Conservation (phyloP, 2,329 filamentous ascomycete species). For the Corniculantispora saksenae region DNA sequence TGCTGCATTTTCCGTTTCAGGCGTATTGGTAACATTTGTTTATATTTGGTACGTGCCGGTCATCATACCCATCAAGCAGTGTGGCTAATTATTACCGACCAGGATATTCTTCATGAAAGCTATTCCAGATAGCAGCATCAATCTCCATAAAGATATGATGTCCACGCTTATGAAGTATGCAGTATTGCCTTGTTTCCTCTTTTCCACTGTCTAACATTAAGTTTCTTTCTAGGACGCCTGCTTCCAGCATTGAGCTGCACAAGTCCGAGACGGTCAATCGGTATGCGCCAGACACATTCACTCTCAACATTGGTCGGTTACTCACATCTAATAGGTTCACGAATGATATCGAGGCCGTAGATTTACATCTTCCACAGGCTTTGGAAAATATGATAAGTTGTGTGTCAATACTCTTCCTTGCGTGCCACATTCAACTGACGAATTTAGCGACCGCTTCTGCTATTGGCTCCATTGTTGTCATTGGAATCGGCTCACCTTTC, state of each 20-base stretch:
- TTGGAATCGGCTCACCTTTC: slow-evolving; percentile 7
- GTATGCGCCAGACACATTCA: not conserved
- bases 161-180: not conserved
- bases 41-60: not conserved
- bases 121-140: slow-evolving; percentile 1
- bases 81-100: not conserved
- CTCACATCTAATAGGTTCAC: not conserved
- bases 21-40: not conserved
- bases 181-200: not conserved
- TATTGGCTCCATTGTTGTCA: slow-evolving; percentile 6
- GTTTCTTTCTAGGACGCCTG: not conserved
- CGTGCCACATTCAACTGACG: too few species aligned
- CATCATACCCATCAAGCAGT: not conserved
- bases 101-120: slow-evolving; percentile 7
- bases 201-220: not conserved
- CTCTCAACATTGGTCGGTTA: not conserved
- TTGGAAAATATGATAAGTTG: not conserved
- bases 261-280: slow-evolving; percentile 5
- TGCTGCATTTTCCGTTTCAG: not conserved
- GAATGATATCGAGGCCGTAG: slow-evolving; percentile 7
- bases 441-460: not conserved
- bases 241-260: not conserved
- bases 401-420: too few species aligned
- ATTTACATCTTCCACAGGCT: slow-evolving; percentile 7
- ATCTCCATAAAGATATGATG: slow-evolving; percentile 3